phyloP scores from a whole-genome alignment of 139 green algal species.

The Bryopsis sp. region DNA sequence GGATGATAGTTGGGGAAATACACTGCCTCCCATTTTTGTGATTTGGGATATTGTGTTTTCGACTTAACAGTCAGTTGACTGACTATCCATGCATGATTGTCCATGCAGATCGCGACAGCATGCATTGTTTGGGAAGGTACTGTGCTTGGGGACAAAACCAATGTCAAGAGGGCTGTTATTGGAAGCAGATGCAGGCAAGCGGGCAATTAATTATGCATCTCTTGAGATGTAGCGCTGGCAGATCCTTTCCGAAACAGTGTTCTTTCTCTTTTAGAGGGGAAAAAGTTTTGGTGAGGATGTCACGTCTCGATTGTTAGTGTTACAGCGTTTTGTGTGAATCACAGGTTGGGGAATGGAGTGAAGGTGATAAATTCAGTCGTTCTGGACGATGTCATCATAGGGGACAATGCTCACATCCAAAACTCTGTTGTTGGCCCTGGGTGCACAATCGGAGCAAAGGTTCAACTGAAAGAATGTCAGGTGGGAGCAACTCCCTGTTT shows the following conservation, averaged over 20 bases:
- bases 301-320: too few species aligned
- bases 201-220: too few species aligned
- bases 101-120: constrained; percentile 22
- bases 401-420: constrained; percentile 62
- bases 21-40: not conserved
- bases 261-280: too few species aligned
- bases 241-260: too few species aligned
- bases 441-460: constrained; percentile 34
- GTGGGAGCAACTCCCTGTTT: too few species aligned
- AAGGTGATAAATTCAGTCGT: constrained; percentile 78
- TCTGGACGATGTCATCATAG: constrained; percentile 56
- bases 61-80: not conserved
- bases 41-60: not conserved
- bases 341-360: constrained; percentile 55
- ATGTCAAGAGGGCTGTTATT: constrained; percentile 78
- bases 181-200: constrained; percentile 53
- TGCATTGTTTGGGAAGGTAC: constrained; percentile 65
- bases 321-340: too few species aligned
- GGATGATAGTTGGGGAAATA: not conserved
- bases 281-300: too few species aligned
- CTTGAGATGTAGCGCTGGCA: too few species aligned
- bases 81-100: not conserved
- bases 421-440: constrained; percentile 60
- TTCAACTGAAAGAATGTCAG: constrained; percentile 62
- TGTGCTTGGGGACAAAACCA: constrained; percentile 71